Base-by-base conservation (phyloP, 495 filamentous ascomycete genomes). In the Aspergillus avenaceus region DNA sequence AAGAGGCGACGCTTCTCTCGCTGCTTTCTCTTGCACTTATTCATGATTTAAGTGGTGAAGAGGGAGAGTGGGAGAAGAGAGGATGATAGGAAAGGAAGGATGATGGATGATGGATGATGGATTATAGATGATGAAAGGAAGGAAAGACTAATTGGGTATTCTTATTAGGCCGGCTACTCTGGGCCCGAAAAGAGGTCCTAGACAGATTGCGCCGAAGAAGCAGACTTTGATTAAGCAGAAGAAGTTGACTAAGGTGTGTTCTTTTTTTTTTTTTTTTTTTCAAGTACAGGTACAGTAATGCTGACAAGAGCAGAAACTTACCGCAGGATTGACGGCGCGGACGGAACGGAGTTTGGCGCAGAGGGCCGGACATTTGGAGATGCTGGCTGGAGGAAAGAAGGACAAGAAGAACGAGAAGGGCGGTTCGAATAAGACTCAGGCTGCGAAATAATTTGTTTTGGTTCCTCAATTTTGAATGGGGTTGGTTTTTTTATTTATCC, bases 351-450 rank as follows among this genome's bases (percentile, higher is more conserved):
- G 64, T 56, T 72, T 91, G 19, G 87, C 82, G 5, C 69, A 79
- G 40, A 83, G 81, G 61, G 86, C 85, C 32, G 87, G 87, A 5
- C 86, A 91, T 77, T 56, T 89, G 54, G 86, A 90, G 64, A 31
- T 90, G 64, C 60, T 90, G 51, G 70, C 74, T 50, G 83, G 81
- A 4, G 83, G 80, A 9, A 86, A 85, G 77, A 84, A 81, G 70
- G 74, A 80, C 42, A 67, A 61, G 55, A 63, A 59, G 29, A 59
- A 58, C 45, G 52, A 32, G 25, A 58, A 58, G 48, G 64, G 54
- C 52, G 60, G 63, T 49, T 52, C 53, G 1, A 42, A 50, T 3
- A 45, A 42, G 4, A 34, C 6, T 14, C 27, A 45, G 49, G 29
- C 23, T 25, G 45, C 11, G 3, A 47, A 57, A 23, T 34, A 50